phyloP scores from a whole-genome alignment of 192 early-diverging fungal species.

The Mortierella claussenii region DNA sequence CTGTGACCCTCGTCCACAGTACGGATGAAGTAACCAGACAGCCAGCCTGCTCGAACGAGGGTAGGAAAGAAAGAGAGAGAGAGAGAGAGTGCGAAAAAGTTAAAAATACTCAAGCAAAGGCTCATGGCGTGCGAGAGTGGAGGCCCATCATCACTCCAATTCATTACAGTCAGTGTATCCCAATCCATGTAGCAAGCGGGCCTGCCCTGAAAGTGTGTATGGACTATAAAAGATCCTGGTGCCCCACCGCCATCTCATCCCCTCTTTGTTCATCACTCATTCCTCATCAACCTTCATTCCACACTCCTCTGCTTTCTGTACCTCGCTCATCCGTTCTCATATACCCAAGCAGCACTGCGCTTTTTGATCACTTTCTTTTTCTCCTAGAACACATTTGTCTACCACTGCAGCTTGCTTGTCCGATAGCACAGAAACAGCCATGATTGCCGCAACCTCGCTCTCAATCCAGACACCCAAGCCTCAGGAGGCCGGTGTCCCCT shows the following conservation, averaged over 20 bases:
- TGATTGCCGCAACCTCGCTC: conserved; percentile 37
- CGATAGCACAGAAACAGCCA: not conserved
- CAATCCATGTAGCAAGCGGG: no score
- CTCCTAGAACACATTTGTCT: not conserved
- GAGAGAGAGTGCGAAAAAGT: not conserved
- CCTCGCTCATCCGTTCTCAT: not conserved
- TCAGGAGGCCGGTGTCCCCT: not conserved
- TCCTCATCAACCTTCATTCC: no score
- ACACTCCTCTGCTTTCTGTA: no score
- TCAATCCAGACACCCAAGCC: conserved; percentile 51
- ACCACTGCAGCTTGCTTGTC: not conserved
- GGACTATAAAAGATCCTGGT: no score
- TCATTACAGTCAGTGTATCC: no score
- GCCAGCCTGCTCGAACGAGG: not conserved
- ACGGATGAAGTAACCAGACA: no score
- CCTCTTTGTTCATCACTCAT: no score
- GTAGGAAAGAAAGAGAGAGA: not conserved
- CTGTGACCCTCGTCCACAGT: no score
- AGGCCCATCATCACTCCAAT: no score
- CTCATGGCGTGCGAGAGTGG: not conserved
- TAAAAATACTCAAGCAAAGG: not conserved
- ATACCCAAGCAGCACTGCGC: no score
- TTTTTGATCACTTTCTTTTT: not conserved
- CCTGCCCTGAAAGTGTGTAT: no score
- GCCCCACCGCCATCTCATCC: no score